These are phyloP conservation scores for Quercus ilex DNA, from an alignment of 306 rosid genomes.

Conservation along the genomic window DNA sequence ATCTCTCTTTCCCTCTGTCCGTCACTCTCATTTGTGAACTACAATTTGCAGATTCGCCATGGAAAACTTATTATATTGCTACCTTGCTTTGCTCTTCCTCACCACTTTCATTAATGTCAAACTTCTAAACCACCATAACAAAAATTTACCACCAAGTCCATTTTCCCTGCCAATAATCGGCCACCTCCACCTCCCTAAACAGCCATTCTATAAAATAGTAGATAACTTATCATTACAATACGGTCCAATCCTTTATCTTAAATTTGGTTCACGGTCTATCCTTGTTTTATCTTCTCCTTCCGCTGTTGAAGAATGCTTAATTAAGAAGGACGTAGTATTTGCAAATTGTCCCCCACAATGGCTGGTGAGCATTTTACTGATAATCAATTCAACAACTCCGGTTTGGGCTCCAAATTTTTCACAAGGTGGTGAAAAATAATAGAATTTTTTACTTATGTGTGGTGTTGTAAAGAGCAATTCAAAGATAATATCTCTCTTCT, in stretches of 20 bases:
- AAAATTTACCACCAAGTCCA: conserved; percentile 40
- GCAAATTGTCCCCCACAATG: conserved; percentile 39
- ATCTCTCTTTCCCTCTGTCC: no score
- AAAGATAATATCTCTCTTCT: no score
- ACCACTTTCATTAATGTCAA: not conserved
- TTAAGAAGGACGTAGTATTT: conserved; percentile 31
- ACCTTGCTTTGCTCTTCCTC: conserved; percentile 3
- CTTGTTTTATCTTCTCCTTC: conserved; percentile 40
- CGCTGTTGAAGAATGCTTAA: conserved; percentile 29
- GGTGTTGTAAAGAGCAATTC: no score
- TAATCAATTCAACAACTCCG: not conserved
- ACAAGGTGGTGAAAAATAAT: no score
- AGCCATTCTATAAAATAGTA: conserved; percentile 19
- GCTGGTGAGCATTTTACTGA: conserved; percentile 24
- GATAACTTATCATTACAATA: conserved; percentile 12
- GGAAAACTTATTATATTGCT: not conserved
- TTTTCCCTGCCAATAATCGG: conserved; percentile 43
- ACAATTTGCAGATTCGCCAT: not conserved
- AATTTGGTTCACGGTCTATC: conserved; percentile 19
- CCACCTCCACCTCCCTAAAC: conserved; percentile 39
- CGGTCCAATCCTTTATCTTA: conserved; percentile 26
- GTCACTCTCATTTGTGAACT: not conserved
- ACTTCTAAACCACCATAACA: not conserved
- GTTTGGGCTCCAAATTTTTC: not conserved
- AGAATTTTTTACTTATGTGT: no score